These are phyloP conservation scores for Trichocladium uniseriatum DNA, from an alignment of 495 filamentous ascomycete genomes.

Conservation along the genomic window DNA sequence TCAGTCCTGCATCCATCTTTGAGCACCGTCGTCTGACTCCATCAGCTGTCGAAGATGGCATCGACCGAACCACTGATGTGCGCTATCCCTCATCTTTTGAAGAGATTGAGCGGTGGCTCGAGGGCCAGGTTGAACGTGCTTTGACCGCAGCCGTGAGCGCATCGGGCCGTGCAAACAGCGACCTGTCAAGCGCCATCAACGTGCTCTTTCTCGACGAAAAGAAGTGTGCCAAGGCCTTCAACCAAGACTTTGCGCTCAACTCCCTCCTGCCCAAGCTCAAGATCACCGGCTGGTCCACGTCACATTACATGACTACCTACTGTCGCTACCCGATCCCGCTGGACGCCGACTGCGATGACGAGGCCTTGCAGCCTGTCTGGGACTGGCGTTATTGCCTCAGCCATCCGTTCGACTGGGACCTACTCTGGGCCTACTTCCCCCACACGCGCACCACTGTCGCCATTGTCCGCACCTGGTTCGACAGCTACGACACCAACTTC, in stretches of 20 bases:
- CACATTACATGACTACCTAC: conserved; percentile 1
- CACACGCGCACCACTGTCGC: not conserved
- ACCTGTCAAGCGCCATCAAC: too few relatives aligned
- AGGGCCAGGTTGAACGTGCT: not conserved
- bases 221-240: too few relatives aligned
- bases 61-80: not conserved
- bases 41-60: not conserved
- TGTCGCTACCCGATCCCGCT: not conserved
- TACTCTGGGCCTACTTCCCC: not conserved
- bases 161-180: too few relatives aligned
- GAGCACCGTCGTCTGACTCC: not conserved
- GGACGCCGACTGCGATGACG: not conserved
- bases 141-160: not conserved
- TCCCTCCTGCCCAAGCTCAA: not conserved
- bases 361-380: not conserved
- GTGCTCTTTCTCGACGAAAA: too few relatives aligned
- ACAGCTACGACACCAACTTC: not conserved
- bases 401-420: conserved; percentile 4
- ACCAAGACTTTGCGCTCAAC: too few relatives aligned
- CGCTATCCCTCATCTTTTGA: not conserved
- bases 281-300: not conserved
- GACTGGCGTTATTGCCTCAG: not conserved
- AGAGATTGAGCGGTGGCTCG: not conserved
- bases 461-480: conserved; percentile 3
- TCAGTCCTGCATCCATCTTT: not conserved